These are phyloP conservation scores for Didymella glomerata DNA, from an alignment of 2,329 filamentous ascomycete genomes.

Conservation along the genomic window DNA sequence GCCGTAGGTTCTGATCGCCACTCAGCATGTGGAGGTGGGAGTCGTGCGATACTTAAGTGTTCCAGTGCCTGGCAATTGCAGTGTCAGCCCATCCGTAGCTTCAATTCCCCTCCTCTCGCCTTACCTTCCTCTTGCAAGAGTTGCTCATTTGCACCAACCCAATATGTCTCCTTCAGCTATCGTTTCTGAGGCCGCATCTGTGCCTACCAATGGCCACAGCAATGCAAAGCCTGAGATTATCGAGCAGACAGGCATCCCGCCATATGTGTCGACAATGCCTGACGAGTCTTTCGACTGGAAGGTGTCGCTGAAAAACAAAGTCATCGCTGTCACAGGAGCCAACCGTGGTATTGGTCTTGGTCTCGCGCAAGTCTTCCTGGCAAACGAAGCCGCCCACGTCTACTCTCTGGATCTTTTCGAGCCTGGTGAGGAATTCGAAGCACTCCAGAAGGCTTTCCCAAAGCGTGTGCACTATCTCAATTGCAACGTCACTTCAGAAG, in stretches of 20 bases:
- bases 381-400: slow-evolving; percentile 57
- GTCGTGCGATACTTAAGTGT: slow-evolving; percentile 34
- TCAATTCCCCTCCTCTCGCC: slow-evolving; percentile 13
- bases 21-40: slow-evolving; percentile 21
- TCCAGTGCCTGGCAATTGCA: slow-evolving; percentile 20
- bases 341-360: slow-evolving; percentile 56
- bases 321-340: slow-evolving; percentile 46
- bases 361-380: slow-evolving; percentile 57
- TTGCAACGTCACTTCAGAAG: slow-evolving; percentile 60
- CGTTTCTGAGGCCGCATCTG: slow-evolving; percentile 27
- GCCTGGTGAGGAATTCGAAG: slow-evolving; percentile 57
- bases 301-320: slow-evolving; percentile 55
- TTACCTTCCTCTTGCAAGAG: slow-evolving; percentile 28
- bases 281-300: slow-evolving; percentile 57
- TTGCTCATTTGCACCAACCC: slow-evolving; percentile 10
- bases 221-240: slow-evolving; percentile 28
- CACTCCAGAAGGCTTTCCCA: slow-evolving; percentile 53
- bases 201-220: slow-evolving; percentile 27
- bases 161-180: slow-evolving; percentile 45
- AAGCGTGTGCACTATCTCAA: slow-evolving; percentile 56
- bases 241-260: slow-evolving; percentile 40
- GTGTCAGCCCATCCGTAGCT: slow-evolving; percentile 10
- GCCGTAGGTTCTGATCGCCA: slow-evolving; percentile 21
- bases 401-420: slow-evolving; percentile 61
- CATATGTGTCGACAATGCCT: slow-evolving; percentile 55